Evolutionary conservation across 495 filamentous ascomycete genomes (phyloP), one percentile per base, ranked within the genome.

Genomic region (Hypoxylon lenormandii): DNA sequence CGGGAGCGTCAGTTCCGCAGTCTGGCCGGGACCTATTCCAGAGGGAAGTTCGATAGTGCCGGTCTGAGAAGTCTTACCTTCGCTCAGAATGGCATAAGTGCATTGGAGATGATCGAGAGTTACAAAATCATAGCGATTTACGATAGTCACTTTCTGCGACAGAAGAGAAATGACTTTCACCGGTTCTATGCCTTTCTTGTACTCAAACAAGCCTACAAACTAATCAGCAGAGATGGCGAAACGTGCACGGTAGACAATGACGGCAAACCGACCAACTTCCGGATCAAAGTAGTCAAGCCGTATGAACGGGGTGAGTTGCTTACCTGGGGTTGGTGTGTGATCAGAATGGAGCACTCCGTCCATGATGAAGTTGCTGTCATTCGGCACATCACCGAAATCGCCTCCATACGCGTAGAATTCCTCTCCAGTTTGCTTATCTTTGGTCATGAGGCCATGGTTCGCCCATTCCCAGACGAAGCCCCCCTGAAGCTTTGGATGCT

Each of bases 401-500:
- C 88, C 89, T 0, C 88, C 89, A 49, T 89, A 91, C 5, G 81
- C 89, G 60, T 89, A 90, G 62, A 84, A 90, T 18, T 80, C 74
- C 30, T 80, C 81, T 13, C 81, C 83, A 19, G 80, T 76, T 40
- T 83, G 68, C 8, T 81, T 76, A 51, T 81, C 75, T 60, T 84
- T 83, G 28, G 80, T 83, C 64, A 82, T 76, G 1, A 92, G 77
- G 0, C 90, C 89, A 57, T 91, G 89, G 69, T 91, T 91, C 0
- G 87, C 85, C 89, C 89, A 91, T 72, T 91, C 88, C 88, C 89
- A 92, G 23, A 90, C 84, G 56, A 88, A 91, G 5, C 89, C 89
- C 0, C 89, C 89, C 68, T 91, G 88, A 5, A 92, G 80, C 8
- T 82, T 80, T 0, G 80, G 82, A 59, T 89, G 70, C 28, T 81